A percentile compares a stretch with the other conserved stretches of the same genome.
phyloP scores from a whole-genome alignment of 75 land plant species.

The Selaginella moellendorffii region DNA sequence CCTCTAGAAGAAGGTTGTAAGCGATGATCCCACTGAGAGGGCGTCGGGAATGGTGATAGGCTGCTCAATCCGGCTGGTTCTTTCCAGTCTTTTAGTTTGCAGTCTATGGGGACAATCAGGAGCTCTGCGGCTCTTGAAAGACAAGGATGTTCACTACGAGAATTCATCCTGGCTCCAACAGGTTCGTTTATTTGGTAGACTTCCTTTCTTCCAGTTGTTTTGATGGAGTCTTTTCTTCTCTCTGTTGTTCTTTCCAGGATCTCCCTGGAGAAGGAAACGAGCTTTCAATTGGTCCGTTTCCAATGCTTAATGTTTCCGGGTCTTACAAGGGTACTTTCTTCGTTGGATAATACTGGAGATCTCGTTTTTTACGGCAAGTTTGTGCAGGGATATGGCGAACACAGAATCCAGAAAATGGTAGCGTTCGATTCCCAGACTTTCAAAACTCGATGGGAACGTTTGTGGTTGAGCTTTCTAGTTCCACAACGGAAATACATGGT shows the following conservation, averaged over 20 bases:
- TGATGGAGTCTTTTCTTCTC: background rate
- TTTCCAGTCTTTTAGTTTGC: background rate
- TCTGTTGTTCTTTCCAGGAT: conserved; percentile 11
- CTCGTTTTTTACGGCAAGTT: too few species aligned
- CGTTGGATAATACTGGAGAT: too few species aligned
- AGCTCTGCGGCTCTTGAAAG: background rate
- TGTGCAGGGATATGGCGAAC: conserved; percentile 64
- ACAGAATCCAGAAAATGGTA: conserved; percentile 33
- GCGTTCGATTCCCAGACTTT: conserved; percentile 50
- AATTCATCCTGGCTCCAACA: background rate
- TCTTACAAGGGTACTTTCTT: conserved; percentile 61
- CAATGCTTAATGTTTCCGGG: conserved; percentile 78
- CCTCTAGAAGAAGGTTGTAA: background rate
- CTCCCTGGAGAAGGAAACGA: conserved; percentile 33
- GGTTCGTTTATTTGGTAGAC: background rate
- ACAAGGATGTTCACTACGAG: background rate
- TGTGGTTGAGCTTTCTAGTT: conserved; percentile 56
- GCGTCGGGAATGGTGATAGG: background rate
- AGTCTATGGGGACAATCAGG: background rate
- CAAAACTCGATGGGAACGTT: conserved; percentile 47
- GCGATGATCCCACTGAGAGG: too few species aligned
- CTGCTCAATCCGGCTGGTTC: background rate
- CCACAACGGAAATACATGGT: conserved; percentile 73
- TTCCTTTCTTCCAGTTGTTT: background rate
- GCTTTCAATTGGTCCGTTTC: conserved; percentile 46